Base-by-base conservation (phyloP, 2,329 filamentous ascomycete species). In the Cladorrhinum sp. region DNA sequence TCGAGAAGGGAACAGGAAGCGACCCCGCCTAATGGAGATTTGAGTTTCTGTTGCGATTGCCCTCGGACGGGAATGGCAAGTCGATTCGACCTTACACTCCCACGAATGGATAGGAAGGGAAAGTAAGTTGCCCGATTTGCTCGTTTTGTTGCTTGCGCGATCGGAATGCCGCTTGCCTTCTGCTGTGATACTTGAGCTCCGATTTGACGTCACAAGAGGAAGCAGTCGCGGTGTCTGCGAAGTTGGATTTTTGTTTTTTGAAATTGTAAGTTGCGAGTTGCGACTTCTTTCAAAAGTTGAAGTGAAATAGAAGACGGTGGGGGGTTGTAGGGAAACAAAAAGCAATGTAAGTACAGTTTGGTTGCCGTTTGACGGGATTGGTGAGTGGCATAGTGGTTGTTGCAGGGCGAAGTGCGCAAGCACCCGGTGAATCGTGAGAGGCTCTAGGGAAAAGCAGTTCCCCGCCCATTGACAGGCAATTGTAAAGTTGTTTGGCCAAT, bases 181-280 rank as follows among this genome's bases (percentile, higher is more conserved):
- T 65, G 61, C 58, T 54, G 65, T 65, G 58, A 58, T 49, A 65
- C 60, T 58, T 28, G 46, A 58, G 33, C 28, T 58, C n/a, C n/a
- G 55, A 53, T 59, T 65, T 62, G 59, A 63, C 50, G 57, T 63
- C 62, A 62, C 57, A 10, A 57, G 39, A 26, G 42, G 18, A 46
- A 46, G 42, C 3, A 46, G 42, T 46, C 10, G 42, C 6, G n/a
- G 18, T 46, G n/a, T 46, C 18, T 3, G 42, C 36, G n/a, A 46
- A 21, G 33, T 36, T 18, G 42, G 16, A 46, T 18, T 46, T 46
- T 46, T 46, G 6, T 28, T 5, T 36, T 16, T 36, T 36, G n/a
- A 46, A 46, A 20, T 46, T 5, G 16, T 20, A 20, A 46, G 42
- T 21, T 4, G 42, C 42, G 18, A 46, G 42, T 12, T 46, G n/a